Conservation (phyloP, 2,329 filamentous ascomycete genomes). For the Sarocladium strictum region DNA sequence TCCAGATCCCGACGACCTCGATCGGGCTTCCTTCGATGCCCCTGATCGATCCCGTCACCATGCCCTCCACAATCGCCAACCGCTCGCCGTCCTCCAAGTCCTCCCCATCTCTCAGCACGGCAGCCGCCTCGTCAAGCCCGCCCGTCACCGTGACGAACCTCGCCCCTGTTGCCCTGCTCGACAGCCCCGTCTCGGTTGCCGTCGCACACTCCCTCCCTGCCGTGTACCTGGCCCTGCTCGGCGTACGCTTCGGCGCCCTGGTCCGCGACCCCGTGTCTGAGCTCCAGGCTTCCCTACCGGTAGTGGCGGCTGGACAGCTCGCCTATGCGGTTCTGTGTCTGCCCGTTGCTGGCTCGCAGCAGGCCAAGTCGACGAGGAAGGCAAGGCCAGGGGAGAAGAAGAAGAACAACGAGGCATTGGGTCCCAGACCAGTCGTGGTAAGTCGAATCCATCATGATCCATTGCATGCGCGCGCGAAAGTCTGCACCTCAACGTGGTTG, state of each 20-base stretch:
- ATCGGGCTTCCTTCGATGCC: background rate
- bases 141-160: slow-evolving; percentile 16
- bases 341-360: slow-evolving; percentile 49
- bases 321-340: slow-evolving; percentile 58
- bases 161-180: slow-evolving; percentile 31
- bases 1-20: too few relatives aligned
- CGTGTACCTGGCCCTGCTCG: slow-evolving; percentile 59
- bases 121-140: background rate
- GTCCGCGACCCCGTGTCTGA: slow-evolving; percentile 64
- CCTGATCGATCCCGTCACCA: background rate
- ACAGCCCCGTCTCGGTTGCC: slow-evolving; percentile 33
- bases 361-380: slow-evolving; percentile 36
- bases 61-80: background rate
- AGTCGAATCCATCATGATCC: slow-evolving; percentile 18
- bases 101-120: background rate
- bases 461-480: background rate
- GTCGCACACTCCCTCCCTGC: slow-evolving; percentile 64
- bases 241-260: slow-evolving; percentile 57
- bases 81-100: background rate
- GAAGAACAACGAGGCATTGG: slow-evolving; percentile 32
- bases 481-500: too few relatives aligned
- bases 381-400: slow-evolving; percentile 47
- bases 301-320: slow-evolving; percentile 59
- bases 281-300: slow-evolving; percentile 54
- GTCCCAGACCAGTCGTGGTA: slow-evolving; percentile 42